These are phyloP conservation scores for Eucalyptus dawsonii DNA, from an alignment of 345 rosid species.

Conservation along the genomic window DNA sequence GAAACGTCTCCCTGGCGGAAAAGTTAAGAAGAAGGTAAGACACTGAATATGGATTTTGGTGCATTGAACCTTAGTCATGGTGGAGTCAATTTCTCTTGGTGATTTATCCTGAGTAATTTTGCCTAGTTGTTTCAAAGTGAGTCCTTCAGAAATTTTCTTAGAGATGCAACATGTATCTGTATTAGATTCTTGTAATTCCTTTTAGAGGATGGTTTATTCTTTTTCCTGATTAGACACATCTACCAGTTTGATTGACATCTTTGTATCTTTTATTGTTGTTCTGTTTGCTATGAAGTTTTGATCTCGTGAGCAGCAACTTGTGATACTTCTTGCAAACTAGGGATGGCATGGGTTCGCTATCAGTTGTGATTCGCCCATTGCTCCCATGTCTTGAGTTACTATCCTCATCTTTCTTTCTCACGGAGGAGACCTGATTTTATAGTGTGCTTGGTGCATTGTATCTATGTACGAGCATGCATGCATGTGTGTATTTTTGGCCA, in stretches of 20 bases:
- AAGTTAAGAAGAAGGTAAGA: conserved; percentile 86
- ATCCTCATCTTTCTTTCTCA: background rate
- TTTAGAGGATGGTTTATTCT: background rate
- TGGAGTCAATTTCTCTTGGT: background rate
- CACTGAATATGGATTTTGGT: background rate
- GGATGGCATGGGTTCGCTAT: background rate
- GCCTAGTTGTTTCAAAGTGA: background rate
- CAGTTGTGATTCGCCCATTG: background rate
- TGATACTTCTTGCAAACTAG: background rate
- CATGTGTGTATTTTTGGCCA: background rate
- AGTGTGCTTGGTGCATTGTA: background rate
- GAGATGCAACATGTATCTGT: background rate
- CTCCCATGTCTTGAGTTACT: background rate
- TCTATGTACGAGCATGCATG: background rate
- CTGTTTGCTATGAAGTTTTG: background rate
- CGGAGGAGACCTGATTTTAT: background rate
- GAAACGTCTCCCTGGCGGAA: conserved; percentile 91
- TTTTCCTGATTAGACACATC: background rate
- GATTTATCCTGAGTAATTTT: background rate
- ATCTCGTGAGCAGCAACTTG: background rate
- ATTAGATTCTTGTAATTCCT: background rate
- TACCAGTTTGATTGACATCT: background rate
- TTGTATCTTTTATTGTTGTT: background rate
- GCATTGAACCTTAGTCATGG: background rate
- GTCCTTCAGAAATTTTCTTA: background rate